Percentiles rank a stretch among this genome's conserved stretches.
Evolutionary conservation across 1,284 basidiomycete species (phyloP).

Genomic region (Trametes pubescens): DNA sequence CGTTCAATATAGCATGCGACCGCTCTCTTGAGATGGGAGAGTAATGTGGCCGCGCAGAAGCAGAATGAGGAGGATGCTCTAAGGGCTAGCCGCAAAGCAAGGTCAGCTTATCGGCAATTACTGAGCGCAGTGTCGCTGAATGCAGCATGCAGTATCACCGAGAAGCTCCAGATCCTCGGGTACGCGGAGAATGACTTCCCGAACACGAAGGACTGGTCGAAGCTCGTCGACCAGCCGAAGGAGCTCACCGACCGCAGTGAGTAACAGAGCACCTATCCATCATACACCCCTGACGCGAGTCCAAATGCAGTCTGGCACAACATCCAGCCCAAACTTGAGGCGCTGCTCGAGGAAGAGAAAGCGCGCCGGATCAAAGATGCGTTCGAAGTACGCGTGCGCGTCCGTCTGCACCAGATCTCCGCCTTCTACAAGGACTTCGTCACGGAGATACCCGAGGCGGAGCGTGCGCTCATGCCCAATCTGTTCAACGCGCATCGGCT

Average conservation of each 20-base stretch:
- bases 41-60: background rate
- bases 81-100: constrained; percentile 9
- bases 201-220: constrained; percentile 2
- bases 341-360: constrained; percentile 3
- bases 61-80: background rate
- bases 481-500: background rate
- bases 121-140: background rate
- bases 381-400: background rate
- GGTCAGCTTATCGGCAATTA: constrained; percentile 8
- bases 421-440: constrained; percentile 3
- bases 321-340: constrained; percentile 20
- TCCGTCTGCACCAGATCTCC: background rate
- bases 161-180: constrained; percentile 12
- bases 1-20: background rate
- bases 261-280: background rate
- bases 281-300: too few relatives aligned
- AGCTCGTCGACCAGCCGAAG: constrained; percentile 13
- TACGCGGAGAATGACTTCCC: constrained; percentile 19
- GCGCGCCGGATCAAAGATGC: background rate
- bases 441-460: background rate
- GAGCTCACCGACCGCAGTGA: constrained; percentile 20
- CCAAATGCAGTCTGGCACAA: constrained; percentile 15
- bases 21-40: constrained; percentile 13
- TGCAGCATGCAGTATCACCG: constrained; percentile 8
- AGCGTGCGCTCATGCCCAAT: constrained; percentile 1